Conservation (phyloP, 257 asterid genomes). For the Petunia secreta region DNA sequence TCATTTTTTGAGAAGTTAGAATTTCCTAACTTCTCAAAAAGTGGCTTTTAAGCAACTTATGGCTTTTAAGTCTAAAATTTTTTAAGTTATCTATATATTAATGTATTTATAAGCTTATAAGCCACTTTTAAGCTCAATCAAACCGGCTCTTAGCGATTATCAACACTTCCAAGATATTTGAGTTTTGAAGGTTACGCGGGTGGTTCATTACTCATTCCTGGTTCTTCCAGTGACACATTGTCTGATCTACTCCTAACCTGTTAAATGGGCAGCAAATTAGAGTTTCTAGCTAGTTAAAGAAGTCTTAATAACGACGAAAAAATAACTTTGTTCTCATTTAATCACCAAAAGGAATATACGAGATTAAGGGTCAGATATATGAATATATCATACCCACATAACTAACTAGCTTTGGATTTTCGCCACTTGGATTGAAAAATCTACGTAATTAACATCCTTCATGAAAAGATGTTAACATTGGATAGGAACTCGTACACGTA, state of each 20-base stretch:
- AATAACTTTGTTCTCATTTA: neutral
- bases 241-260: neutral
- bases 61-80: no score
- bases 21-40: no score
- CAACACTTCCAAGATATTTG: neutral
- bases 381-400: neutral
- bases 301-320: neutral
- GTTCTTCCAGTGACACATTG: neutral
- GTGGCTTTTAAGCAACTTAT: no score
- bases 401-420: neutral
- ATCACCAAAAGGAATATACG: neutral
- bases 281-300: neutral
- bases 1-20: no score
- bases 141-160: no score
- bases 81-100: no score
- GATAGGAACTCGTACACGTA: conserved; percentile 17
- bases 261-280: neutral
- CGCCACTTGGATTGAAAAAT: neutral
- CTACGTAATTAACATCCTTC: neutral
- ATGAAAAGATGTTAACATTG: neutral
- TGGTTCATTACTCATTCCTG: neutral
- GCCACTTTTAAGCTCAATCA: no score
- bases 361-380: no score
- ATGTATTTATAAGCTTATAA: no score
- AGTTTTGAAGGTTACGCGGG: neutral